A percentile compares a stretch with the other conserved stretches of the same genome.
Conservation (phyloP, 331 rosid species). For the Saraca asoca region DNA sequence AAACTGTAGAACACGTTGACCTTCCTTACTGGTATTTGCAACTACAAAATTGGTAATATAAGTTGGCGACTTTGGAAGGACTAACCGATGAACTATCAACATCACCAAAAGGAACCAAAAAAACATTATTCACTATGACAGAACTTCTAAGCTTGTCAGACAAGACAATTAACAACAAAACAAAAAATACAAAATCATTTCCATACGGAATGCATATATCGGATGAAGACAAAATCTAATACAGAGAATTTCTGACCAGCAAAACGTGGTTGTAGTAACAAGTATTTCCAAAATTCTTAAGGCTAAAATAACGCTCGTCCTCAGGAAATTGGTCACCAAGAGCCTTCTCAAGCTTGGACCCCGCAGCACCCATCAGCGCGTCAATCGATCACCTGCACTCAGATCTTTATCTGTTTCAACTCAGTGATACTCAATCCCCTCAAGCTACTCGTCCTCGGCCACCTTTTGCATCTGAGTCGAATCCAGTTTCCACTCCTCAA, state of each 20-base stretch:
- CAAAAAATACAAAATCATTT: background rate
- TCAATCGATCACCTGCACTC: constrained; percentile 44
- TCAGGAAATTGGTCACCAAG: constrained; percentile 99
- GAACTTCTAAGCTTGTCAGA: background rate
- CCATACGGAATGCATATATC: constrained; percentile 19
- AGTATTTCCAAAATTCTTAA: constrained; percentile 97
- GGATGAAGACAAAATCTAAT: background rate
- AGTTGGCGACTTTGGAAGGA: background rate
- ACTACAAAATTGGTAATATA: constrained; percentile 4
- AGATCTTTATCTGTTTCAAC: constrained; percentile 60
- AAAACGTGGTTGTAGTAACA: constrained; percentile 97
- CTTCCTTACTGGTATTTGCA: background rate
- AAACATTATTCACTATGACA: background rate
- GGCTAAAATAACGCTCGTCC: constrained; percentile 98
- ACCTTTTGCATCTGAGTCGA: too few relatives aligned
- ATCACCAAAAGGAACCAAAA: background rate
- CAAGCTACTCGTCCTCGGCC: too few relatives aligned
- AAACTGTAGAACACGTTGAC: background rate
- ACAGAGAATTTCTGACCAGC: constrained; percentile 62
- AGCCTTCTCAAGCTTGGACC: constrained; percentile 99
- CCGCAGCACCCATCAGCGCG: constrained; percentile 89
- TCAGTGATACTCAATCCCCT: constrained; percentile 40
- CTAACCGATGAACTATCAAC: constrained; percentile 13
- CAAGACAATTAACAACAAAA: background rate
- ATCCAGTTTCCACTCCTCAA: too few relatives aligned